Conservation (phyloP, 2,329 filamentous ascomycete species). For the Allantophomopsis cytisporea region DNA sequence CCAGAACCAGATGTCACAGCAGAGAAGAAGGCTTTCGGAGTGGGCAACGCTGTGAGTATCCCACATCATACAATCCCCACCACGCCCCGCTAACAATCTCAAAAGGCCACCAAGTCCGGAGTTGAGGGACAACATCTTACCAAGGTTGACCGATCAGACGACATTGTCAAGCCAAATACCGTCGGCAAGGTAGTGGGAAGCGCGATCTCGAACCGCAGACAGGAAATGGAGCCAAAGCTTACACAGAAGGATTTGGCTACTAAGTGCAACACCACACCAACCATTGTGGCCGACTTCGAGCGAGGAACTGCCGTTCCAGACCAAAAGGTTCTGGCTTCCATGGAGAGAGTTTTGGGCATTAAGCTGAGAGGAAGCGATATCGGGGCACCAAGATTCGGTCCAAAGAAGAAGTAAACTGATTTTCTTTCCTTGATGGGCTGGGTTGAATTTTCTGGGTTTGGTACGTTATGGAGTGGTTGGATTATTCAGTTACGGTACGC, state of each 20-base stretch:
- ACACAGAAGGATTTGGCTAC: conserved; percentile 81
- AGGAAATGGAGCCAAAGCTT: conserved; percentile 83
- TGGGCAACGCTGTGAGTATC: conserved; percentile 63
- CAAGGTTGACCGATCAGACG: conserved; percentile 94
- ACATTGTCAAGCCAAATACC: conserved; percentile 95
- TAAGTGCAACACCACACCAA: conserved; percentile 77
- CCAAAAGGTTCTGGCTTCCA: conserved; percentile 64
- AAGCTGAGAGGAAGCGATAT: conserved; percentile 80
- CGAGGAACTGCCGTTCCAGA: conserved; percentile 64
- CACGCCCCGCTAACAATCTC: background rate
- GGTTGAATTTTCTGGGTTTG: background rate
- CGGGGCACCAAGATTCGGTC: conserved; percentile 65
- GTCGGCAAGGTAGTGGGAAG: conserved; percentile 70
- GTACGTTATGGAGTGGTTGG: background rate
- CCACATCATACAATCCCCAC: background rate
- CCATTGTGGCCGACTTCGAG: conserved; percentile 76
- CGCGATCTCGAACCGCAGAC: conserved; percentile 68
- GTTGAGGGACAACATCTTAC: conserved; percentile 88
- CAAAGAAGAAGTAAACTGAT: conserved; percentile 50
- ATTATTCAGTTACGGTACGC: background rate
- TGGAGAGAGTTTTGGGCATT: conserved; percentile 79
- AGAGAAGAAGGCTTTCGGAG: conserved; percentile 77
- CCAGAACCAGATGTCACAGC: conserved; percentile 50
- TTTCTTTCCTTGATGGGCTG: background rate
- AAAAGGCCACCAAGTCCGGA: conserved; percentile 34